Percentiles rank a stretch among this genome's conserved stretches.
Conservation (phyloP, 495 filamentous ascomycete genomes). For the Poronia punctata region DNA sequence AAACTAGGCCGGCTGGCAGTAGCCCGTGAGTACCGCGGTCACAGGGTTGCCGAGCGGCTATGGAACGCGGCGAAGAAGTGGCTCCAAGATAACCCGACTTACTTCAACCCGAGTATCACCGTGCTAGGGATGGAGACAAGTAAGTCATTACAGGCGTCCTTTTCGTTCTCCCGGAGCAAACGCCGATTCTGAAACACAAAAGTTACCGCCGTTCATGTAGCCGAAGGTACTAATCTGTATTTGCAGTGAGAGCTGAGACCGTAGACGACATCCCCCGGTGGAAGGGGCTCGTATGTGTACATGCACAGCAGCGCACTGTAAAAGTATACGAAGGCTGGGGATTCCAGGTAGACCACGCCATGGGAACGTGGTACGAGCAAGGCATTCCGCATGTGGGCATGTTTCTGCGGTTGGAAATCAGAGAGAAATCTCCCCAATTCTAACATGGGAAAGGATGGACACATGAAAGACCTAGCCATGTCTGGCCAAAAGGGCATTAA, state of each 20-base stretch:
- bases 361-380: constrained; percentile 78
- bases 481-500: too few relatives aligned
- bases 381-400: constrained; percentile 81
- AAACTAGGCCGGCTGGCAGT: constrained; percentile 75
- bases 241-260: constrained; percentile 15
- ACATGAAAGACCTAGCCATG: too few relatives aligned
- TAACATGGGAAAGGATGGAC: too few relatives aligned
- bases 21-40: constrained; percentile 51
- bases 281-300: constrained; percentile 64
- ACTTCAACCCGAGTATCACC: constrained; percentile 40
- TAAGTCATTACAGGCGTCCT: too few relatives aligned
- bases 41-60: constrained; percentile 55
- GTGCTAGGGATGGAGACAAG: constrained; percentile 36
- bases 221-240: constrained; percentile 9
- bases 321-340: constrained; percentile 57
- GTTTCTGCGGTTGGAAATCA: constrained; percentile 42
- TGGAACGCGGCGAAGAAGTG: constrained; percentile 57
- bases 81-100: constrained; percentile 47
- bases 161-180: too few relatives aligned
- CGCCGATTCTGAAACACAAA: too few relatives aligned
- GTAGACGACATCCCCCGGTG: constrained; percentile 41
- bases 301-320: constrained; percentile 62
- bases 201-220: too few relatives aligned
- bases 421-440: constrained; percentile 5
- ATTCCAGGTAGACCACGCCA: constrained; percentile 59